These are phyloP conservation scores for Fusarium sp. DNA, from an alignment of 2,329 filamentous ascomycete species.

Conservation along the genomic window DNA sequence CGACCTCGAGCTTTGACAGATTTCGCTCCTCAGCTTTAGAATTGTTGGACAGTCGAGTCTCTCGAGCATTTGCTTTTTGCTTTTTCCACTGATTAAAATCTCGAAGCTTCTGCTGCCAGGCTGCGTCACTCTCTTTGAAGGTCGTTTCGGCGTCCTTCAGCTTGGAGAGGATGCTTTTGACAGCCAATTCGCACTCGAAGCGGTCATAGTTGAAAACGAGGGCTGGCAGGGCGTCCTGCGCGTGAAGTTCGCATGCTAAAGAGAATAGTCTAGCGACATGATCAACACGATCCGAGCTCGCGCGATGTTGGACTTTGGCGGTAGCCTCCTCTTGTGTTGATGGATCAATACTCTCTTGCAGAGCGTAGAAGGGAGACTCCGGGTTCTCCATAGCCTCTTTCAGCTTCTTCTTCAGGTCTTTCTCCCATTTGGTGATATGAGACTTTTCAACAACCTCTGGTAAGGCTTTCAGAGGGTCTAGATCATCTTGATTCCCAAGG, in stretches of 20 bases:
- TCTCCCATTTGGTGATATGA: conserved; percentile 78
- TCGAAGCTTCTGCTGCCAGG: conserved; percentile 74
- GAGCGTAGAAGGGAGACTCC: conserved; percentile 57
- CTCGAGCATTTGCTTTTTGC: conserved; percentile 55
- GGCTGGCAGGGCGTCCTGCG: conserved; percentile 77
- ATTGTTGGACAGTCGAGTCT: conserved; percentile 53
- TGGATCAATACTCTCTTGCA: conserved; percentile 17
- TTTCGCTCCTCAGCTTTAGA: conserved; percentile 58
- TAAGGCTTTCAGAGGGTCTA: conserved; percentile 67
- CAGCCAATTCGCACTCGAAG: conserved; percentile 73
- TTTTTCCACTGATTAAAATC: conserved; percentile 72
- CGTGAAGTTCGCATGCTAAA: conserved; percentile 73
- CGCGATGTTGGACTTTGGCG: not conserved
- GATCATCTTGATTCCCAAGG: conserved; percentile 45
- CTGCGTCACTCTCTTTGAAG: conserved; percentile 70
- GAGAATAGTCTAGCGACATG: conserved; percentile 57
- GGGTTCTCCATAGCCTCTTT: conserved; percentile 72
- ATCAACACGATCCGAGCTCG: not conserved
- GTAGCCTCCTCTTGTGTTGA: not conserved
- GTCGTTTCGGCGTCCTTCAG: conserved; percentile 56
- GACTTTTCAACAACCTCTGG: conserved; percentile 73
- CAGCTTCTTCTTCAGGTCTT: conserved; percentile 71
- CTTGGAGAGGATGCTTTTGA: conserved; percentile 64
- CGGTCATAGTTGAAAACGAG: conserved; percentile 86
- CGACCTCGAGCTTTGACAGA: conserved; percentile 69